Evolutionary conservation across 2,329 filamentous ascomycete genomes (phyloP), one percentile per base, ranked within the genome.

Genomic region (Penicillium sp.): DNA sequence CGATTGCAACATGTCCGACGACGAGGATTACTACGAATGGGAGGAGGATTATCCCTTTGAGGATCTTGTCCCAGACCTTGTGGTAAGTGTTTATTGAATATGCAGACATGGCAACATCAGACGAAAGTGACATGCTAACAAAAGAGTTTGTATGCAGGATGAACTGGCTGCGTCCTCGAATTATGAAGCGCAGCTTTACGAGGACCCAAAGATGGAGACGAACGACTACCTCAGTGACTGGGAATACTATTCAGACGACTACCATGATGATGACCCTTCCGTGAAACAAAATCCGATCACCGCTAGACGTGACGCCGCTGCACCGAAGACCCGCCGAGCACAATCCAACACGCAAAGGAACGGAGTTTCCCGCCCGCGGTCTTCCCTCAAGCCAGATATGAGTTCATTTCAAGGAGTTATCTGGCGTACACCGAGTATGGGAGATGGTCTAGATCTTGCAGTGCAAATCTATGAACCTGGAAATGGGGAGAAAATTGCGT

Each of bases 231-330:
- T 72, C 66, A 78, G 76, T 54, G 80, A 81, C 63, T 80, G 78
- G 77, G 78, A 80, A 49, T 79, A 80, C 30, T 75, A 79, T 48
- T 77, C 78, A 14, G 78, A 80, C 55, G 78, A 80, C 60, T 80
- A 79, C 65, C 76, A 78, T 59, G 78, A 80, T 46, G 77, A 79
- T 55, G 78, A 80, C 37, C 73, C 78, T 16, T 75, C 73, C 5
- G 70, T 73, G 37, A 67, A 72, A 8, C 67, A 60, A 60, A 26
- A 55, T 11, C 52, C 66, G 63, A 45, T 63, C 65, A 57, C 55
- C 52, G 57, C 61, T 54, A 52, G 59, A 56, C 52, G 67, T 55
- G 51, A 57, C 54, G 22, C 52, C 35, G 49, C 59, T 53, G 54
- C 55, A 35, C 60, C 53, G 57, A 66, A 63, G 68, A 64, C 30